These are phyloP conservation scores for Apiosordaria backusii DNA, from an alignment of 495 filamentous ascomycete genomes.

Conservation along the genomic window DNA sequence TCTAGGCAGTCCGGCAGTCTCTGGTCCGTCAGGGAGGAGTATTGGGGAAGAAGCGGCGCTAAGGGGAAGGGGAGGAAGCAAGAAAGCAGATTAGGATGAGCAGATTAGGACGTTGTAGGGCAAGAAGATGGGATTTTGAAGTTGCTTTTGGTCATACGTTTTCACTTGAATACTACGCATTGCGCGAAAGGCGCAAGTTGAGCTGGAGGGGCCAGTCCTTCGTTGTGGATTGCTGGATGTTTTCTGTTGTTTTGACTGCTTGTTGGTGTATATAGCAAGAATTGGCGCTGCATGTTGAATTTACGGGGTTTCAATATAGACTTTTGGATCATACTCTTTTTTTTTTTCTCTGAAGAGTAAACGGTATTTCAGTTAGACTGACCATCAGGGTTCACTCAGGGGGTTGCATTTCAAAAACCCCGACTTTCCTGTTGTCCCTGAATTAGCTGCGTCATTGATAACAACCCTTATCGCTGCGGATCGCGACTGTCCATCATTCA, in stretches of 20 bases:
- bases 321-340: not conserved
- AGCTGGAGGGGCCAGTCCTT: not conserved
- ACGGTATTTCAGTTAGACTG: not conserved
- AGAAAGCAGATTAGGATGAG: constrained; percentile 36
- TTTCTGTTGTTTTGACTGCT: constrained; percentile 1
- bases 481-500: not conserved
- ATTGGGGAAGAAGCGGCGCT: constrained; percentile 27
- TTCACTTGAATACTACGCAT: not conserved
- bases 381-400: not conserved
- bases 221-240: not conserved
- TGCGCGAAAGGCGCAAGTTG: not conserved
- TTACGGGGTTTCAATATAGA: not conserved
- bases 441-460: constrained; percentile 11
- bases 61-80: constrained; percentile 17
- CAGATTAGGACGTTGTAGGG: constrained; percentile 20
- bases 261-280: constrained; percentile 6
- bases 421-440: not conserved
- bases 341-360: not conserved
- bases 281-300: not conserved
- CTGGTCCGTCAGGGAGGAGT: constrained; percentile 34
- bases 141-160: not conserved
- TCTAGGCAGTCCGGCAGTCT: constrained; percentile 3
- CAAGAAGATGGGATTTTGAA: not conserved
- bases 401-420: not conserved
- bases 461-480: constrained; percentile 16